Conservation (phyloP, 352 stramenopile genomes). For the Phytophthora ramorum region DNA sequence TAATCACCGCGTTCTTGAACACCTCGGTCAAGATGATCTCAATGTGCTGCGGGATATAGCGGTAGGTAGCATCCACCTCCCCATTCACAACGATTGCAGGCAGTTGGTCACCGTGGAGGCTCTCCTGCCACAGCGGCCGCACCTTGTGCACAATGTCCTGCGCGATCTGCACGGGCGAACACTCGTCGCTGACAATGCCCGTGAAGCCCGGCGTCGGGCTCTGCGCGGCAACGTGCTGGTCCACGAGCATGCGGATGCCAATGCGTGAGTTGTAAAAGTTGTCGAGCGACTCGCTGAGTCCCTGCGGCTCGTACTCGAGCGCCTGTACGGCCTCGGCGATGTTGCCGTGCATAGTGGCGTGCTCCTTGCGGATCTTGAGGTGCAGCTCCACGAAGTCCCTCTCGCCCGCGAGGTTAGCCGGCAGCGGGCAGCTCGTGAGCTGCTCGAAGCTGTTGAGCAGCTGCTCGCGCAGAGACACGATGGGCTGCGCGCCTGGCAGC, state of each 20-base stretch:
- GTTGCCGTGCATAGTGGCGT: slow-evolving; percentile 79
- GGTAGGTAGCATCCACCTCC: slow-evolving; percentile 64
- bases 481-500: slow-evolving; percentile 61
- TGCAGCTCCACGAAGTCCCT: slow-evolving; percentile 71
- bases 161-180: slow-evolving; percentile 73
- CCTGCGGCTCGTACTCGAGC: slow-evolving; percentile 63
- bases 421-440: slow-evolving; percentile 67
- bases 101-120: slow-evolving; percentile 50
- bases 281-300: slow-evolving; percentile 69
- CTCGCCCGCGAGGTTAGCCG: slow-evolving; percentile 63
- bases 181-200: slow-evolving; percentile 71
- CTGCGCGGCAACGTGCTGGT: slow-evolving; percentile 79
- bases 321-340: slow-evolving; percentile 66
- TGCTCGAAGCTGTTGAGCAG: slow-evolving; percentile 79
- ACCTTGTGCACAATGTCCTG: slow-evolving; percentile 64
- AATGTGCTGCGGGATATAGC: slow-evolving; percentile 86
- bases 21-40: slow-evolving; percentile 84
- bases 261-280: slow-evolving; percentile 89
- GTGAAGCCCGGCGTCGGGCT: slow-evolving; percentile 60
- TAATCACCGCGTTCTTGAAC: slow-evolving; percentile 83
- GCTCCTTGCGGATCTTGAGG: slow-evolving; percentile 56
- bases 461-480: slow-evolving; percentile 67
- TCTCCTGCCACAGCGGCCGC: slow-evolving; percentile 60
- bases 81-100: slow-evolving; percentile 67
- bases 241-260: slow-evolving; percentile 83